Base-by-base conservation (phyloP, 1,284 basidiomycete species). In the Leccinum olivaceoglutinosum region DNA sequence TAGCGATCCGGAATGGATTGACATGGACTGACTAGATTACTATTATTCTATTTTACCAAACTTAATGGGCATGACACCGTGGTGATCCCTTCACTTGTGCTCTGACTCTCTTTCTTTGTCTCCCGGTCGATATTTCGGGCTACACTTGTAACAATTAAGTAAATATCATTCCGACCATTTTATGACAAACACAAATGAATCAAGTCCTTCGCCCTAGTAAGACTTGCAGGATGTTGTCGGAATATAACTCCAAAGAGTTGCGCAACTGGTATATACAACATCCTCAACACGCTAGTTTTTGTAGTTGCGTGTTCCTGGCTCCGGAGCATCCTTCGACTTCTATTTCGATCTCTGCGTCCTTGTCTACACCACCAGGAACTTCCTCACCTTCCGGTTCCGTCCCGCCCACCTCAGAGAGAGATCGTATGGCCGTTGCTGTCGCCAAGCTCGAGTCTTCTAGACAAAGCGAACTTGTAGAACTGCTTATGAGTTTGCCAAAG, bases 401-500 rank as follows among this genome's bases (percentile, higher is more conserved):
- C 59, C 82, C 87, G 11, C 86, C 87, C 0, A 76, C 82, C 10
- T 86, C 89, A 0, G 92, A 93, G 74, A 80, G 84, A 51, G 92
- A 93, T 64, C 84, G 90, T 38, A 86, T 95, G 73, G 76, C 82
- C n/a, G 81, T 78, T 16, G 89, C 90, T 1, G 82, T 93, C 32
- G 72, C 78, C 60, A 87, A 81, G 70, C 77, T 92, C 12, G 89
- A 90, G 73, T 78, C 82, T 12, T 75, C 73, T 11, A 73, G 74
- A 61, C 83, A 86, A 55, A 74, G 71, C 5, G 86, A 91, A 66
- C 81, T 94, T 60, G 87, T 89, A 0, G 91, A 92, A 59, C 79
- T 96, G 60, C 77, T 96, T 39, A 90, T 93, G 84, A 87, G 86
- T 66, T 80, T 96, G 29, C 88, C 90, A 3, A 95, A 94, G 76